Evolutionary conservation across 805 yeast species (phyloP).

Genomic region (Metschnikowia bowlesiae): DNA sequence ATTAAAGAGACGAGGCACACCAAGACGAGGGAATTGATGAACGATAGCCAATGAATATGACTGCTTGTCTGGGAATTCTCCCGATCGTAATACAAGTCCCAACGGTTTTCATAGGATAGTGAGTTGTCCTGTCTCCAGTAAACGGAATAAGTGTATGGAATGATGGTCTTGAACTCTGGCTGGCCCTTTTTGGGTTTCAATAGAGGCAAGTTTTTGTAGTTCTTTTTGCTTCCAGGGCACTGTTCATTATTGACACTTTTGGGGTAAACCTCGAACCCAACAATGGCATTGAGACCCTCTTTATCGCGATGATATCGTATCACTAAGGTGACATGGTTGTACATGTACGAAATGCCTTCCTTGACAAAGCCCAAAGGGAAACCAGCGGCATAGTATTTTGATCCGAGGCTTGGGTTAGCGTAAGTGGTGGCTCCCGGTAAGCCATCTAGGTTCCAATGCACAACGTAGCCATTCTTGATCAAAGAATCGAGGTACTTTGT

Average conservation of each 20-base stretch:
- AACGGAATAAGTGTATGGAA: slow-evolving; percentile 81
- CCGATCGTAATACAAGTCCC: slow-evolving; percentile 65
- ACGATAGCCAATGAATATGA: slow-evolving; percentile 73
- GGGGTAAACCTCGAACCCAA: slow-evolving; percentile 89
- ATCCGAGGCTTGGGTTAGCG: slow-evolving; percentile 49
- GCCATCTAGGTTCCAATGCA: slow-evolving; percentile 79
- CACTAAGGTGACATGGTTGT: slow-evolving; percentile 80
- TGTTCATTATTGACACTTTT: slow-evolving; percentile 61
- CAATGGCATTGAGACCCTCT: slow-evolving; percentile 52
- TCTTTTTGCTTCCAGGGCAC: slow-evolving; percentile 72
- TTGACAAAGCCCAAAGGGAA: slow-evolving; percentile 75
- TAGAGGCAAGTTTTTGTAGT: slow-evolving; percentile 54
- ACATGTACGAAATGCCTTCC: slow-evolving; percentile 52
- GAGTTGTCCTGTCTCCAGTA: slow-evolving; percentile 81
- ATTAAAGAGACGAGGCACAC: slow-evolving; percentile 56
- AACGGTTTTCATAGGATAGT: slow-evolving; percentile 61
- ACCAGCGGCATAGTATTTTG: slow-evolving; percentile 78
- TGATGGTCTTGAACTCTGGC: slow-evolving; percentile 30
- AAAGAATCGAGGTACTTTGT: slow-evolving; percentile 55
- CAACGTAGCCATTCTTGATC: slow-evolving; percentile 66
- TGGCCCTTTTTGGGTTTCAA: slow-evolving; percentile 30
- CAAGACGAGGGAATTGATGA: slow-evolving; percentile 66
- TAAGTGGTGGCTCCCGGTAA: slow-evolving; percentile 87
- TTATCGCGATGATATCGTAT: slow-evolving; percentile 57
- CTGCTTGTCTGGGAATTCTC: slow-evolving; percentile 41